phyloP scores from a whole-genome alignment of 1,284 basidiomycete genomes.

The Ceratobasidium sp. region DNA sequence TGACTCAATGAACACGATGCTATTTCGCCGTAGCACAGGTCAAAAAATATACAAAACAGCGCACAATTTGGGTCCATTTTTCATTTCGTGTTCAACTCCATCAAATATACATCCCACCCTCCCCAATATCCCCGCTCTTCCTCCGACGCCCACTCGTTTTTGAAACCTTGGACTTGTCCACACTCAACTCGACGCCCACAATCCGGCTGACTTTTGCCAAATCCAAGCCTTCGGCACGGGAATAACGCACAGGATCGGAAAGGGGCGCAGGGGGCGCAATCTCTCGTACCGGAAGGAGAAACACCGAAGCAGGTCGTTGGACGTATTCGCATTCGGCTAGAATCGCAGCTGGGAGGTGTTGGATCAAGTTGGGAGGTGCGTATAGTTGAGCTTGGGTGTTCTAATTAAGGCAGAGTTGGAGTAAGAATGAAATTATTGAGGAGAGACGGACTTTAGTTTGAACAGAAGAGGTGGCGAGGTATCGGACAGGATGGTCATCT shows the following conservation, averaged over 20 bases:
- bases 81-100: background rate
- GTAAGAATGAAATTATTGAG: too few species aligned
- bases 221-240: background rate
- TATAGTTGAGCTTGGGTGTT: background rate
- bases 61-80: too few species aligned
- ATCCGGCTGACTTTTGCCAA: background rate
- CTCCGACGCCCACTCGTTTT: background rate
- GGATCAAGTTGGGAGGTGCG: constrained; percentile 36
- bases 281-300: constrained; percentile 5
- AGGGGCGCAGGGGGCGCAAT: constrained; percentile 15
- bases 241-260: background rate
- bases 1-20: too few species aligned
- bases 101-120: constrained; percentile 40
- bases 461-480: constrained; percentile 30
- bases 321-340: constrained; percentile 38
- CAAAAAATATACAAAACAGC: background rate
- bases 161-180: background rate
- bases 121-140: constrained; percentile 17
- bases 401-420: background rate
- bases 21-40: too few species aligned
- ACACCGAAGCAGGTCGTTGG: background rate
- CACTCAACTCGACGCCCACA: background rate
- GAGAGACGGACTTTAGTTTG: background rate
- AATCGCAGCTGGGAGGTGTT: constrained; percentile 36
- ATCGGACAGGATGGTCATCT: constrained; percentile 21